Evolutionary conservation across 371 early-diverging fungal species (phyloP), one percentile per base, ranked within the genome.

Genomic region (Mortierella sp.): DNA sequence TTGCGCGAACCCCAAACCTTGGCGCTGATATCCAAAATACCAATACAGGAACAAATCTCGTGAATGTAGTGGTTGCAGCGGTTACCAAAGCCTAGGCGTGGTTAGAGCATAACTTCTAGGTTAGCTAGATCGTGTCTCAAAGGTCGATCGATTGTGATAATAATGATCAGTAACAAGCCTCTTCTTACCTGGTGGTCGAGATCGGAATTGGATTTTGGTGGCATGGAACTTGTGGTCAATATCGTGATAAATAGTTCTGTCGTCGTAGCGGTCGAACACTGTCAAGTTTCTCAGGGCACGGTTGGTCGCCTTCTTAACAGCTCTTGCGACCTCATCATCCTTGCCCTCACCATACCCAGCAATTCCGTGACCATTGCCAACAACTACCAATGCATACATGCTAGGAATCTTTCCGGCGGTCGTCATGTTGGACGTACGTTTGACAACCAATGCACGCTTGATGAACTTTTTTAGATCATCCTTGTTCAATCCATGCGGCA

Each of bases 331-430:
- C 64, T 96, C 97, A 27, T 86, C 83, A 47, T 92, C 93, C 74
- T 95, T 92, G 48, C 96, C 98, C 79, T 95, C 94, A 26, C 97
- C 98, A 73, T 90, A 95, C 9, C 98, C 98, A n/a, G 95, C 97
- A 21, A 91, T 82, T 0, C 99, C 99, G 45, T 90, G 87, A 5
- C 95, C 95, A 68, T 98, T 95, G 14, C 98, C 99, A 2, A 98
- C 98, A 1, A 97, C 95, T 1, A 97, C 98, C 50, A 97, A 72
- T 1, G 95, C 96, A 50, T 92, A 95, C 87, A 94, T 91, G 42
- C 87, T 85, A 3, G 88, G 90, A n/a, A 91, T 84, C 67, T 94
- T 94, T 62, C 95, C 95, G 55, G 91, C 93, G 13, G 88, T 85
- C 50, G 94, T 95, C 92, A 92, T 91, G 81, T 92, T 93, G 57